Evolutionary conservation across 345 rosid genomes (phyloP).

Genomic region (Hirschfeldia incana): DNA sequence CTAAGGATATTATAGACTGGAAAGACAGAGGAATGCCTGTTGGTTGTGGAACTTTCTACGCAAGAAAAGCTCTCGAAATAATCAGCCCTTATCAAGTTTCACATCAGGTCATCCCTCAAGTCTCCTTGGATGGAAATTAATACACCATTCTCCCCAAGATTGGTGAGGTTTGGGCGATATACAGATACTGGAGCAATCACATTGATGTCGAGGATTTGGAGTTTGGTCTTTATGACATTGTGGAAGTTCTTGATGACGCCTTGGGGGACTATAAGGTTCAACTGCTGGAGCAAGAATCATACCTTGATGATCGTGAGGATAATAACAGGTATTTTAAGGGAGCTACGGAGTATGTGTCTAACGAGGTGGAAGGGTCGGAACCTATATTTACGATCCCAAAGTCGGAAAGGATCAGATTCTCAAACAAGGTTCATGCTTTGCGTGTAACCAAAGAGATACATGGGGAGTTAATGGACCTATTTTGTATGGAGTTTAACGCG

Average conservation of each 20-base stretch:
- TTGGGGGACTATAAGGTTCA: not conserved
- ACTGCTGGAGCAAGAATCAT: not conserved
- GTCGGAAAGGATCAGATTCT: slow-evolving; percentile 55
- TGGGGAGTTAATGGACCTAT: slow-evolving; percentile 40
- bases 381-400: slow-evolving; percentile 43
- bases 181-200: slow-evolving; percentile 52
- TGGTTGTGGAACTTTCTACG: slow-evolving; percentile 57
- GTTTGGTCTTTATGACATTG: not conserved
- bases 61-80: slow-evolving; percentile 15
- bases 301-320: not conserved
- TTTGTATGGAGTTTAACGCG: not conserved
- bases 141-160: slow-evolving; percentile 56
- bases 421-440: slow-evolving; percentile 62
- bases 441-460: slow-evolving; percentile 53
- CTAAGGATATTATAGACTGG: slow-evolving; percentile 47
- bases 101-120: slow-evolving; percentile 43
- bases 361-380: slow-evolving; percentile 17
- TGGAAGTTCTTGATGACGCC: not conserved
- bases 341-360: not conserved
- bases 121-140: slow-evolving; percentile 38
- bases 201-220: not conserved
- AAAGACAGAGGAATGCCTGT: slow-evolving; percentile 43
- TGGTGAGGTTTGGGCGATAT: slow-evolving; percentile 75
- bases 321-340: not conserved
- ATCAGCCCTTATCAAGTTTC: slow-evolving; percentile 39